These are phyloP conservation scores for Sarocladium strictum DNA, from an alignment of 2,329 filamentous ascomycete species.

Conservation along the genomic window DNA sequence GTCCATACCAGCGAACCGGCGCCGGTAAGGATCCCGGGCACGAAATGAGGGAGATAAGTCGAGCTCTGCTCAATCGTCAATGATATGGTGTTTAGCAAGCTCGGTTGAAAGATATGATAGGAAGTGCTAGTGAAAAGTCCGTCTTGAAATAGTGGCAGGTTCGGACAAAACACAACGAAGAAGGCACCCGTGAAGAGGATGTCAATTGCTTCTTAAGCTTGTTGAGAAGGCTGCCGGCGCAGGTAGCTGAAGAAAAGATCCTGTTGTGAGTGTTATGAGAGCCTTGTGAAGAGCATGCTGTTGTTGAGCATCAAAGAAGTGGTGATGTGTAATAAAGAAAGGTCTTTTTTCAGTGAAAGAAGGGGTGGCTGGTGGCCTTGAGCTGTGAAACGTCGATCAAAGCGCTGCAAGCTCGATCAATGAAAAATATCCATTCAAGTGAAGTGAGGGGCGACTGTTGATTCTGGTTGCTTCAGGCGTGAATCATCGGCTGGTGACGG, in stretches of 20 bases:
- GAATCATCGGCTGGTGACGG: background rate
- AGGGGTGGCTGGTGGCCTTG: conserved; percentile 6
- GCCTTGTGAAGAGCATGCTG: background rate
- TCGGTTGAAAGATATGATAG: no score
- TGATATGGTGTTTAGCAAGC: no score
- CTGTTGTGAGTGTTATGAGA: background rate
- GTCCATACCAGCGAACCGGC: conserved; percentile 13
- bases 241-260: background rate
- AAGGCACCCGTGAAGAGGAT: background rate
- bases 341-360: conserved; percentile 1
- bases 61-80: conserved; percentile 6
- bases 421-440: background rate
- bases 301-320: background rate
- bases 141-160: background rate
- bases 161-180: background rate
- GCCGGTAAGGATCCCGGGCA: conserved; percentile 11
- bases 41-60: background rate
- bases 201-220: background rate
- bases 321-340: background rate
- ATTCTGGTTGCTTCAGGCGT: background rate
- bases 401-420: background rate
- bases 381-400: background rate
- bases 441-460: background rate
- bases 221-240: background rate
- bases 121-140: no score